Percentiles rank a stretch among this genome's conserved stretches.
Evolutionary conservation across 2,329 filamentous ascomycete genomes (phyloP).

Genomic region (Penicillium capsulatum): DNA sequence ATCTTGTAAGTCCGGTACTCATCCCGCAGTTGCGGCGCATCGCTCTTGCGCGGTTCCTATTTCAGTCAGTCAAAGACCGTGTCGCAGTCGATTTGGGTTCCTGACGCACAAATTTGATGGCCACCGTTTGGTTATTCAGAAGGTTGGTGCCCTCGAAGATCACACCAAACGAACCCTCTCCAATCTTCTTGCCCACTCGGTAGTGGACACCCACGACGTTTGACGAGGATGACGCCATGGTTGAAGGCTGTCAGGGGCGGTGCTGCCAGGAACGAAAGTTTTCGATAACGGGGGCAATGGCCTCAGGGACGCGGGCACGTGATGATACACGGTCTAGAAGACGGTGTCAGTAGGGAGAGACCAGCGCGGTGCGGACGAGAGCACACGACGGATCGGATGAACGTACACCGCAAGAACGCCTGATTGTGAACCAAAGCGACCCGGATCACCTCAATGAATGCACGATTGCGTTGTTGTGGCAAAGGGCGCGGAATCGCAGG

Average conservation of each 20-base stretch:
- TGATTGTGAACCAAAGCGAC: not conserved
- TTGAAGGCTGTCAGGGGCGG: slow-evolving; percentile 1
- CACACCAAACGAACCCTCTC: slow-evolving; percentile 96
- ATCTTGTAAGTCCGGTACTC: slow-evolving; percentile 99
- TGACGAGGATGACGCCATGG: slow-evolving; percentile 81
- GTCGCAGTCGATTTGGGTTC: slow-evolving; percentile 3
- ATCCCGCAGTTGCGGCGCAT: slow-evolving; percentile 94
- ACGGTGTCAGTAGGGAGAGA: slow-evolving; percentile 11
- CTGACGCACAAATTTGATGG: slow-evolving; percentile 91
- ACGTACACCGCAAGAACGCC: slow-evolving; percentile 9
- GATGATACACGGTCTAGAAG: slow-evolving; percentile 13
- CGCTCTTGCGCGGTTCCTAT: slow-evolving; percentile 95
- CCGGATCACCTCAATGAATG: slow-evolving; percentile 1
- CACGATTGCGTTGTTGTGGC: not conserved
- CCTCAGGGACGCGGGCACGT: slow-evolving; percentile 21
- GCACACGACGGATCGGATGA: too few species aligned
- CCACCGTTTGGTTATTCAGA: slow-evolving; percentile 97
- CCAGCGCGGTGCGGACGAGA: too few species aligned
- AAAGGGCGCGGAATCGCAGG: too few species aligned
- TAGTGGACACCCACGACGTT: slow-evolving; percentile 99
- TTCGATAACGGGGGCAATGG: slow-evolving; percentile 16
- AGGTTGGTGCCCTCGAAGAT: slow-evolving; percentile 99
- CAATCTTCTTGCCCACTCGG: slow-evolving; percentile 98
- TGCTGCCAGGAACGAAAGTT: slow-evolving; percentile 4
- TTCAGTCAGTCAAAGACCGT: slow-evolving; percentile 20